Evolutionary conservation across 805 yeast genomes (phyloP), one percentile per base, ranked within the genome.

Genomic region (Candida odintsovae): DNA sequence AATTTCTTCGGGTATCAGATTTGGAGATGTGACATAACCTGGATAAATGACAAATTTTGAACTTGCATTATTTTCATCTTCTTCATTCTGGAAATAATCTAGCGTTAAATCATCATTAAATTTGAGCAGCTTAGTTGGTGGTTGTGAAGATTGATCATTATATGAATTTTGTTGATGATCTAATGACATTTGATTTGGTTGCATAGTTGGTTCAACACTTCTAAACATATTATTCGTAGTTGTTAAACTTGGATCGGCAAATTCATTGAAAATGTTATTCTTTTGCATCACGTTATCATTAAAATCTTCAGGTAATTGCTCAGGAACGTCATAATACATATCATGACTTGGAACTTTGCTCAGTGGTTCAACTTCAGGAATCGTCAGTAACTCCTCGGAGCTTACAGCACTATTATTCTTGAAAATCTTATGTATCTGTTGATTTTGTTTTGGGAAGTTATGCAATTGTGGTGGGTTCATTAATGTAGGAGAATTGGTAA

Each of bases 21-120:
- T 44, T 23, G 60, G 59, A 10, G 43, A 38, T 41, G 41, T 21
- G 9, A 44, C 29, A 10, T 36, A 36, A 9, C 43, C 47, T 35
- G 61, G 60, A 20, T 51, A 54, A 11, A 58, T 48, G n/a, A 58
- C 46, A 39, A 58, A 47, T 31, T 53, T 50, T 2, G 51, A 50
- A 33, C 18, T 23, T 12, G 38, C 26, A 10, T 33, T 38, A 8
- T n/a, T 21, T 2, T 52, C 47, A 10, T 57, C 60, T 12, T 55
- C 57, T 10, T 53, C 56, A 40, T 52, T 54, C 19, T 51, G 50
- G 38, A 57, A 58, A 43, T 58, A 57, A 25, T 56, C 62, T 31
- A 58, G 42, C 2, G 56, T 49, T 9, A 58, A 45, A 36, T 59
- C 63, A 28, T 59, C 62, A 41, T 59, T 59, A 43, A 59, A 59